Evolutionary conservation across 2,329 filamentous ascomycete genomes (phyloP).

Genomic region (Apiospora aurea): DNA sequence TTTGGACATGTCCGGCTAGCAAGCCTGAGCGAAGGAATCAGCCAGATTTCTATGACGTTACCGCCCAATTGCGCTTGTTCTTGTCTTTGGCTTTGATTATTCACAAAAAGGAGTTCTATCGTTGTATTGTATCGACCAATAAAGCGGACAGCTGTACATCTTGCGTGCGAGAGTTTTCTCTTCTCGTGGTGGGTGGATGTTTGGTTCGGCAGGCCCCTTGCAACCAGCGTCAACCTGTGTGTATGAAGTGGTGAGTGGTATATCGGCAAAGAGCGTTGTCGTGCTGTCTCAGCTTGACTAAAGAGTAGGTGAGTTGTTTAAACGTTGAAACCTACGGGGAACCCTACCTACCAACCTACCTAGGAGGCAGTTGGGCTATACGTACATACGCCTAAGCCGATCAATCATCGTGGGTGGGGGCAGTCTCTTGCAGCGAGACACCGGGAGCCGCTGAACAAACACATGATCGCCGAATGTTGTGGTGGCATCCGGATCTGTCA

Average conservation of each 20-base stretch:
- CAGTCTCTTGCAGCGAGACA: neutral
- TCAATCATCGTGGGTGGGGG: neutral
- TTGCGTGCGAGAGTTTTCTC: neutral
- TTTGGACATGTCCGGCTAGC: slow-evolving; percentile 22
- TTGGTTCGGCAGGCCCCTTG: neutral
- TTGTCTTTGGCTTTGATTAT: slow-evolving; percentile 24
- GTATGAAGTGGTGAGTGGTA: neutral
- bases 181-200: neutral
- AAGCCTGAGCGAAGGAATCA: slow-evolving; percentile 23
- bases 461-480: neutral
- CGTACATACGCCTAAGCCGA: neutral
- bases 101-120: slow-evolving; percentile 20
- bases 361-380: neutral
- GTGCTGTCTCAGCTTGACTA: neutral
- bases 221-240: neutral
- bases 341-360: neutral
- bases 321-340: neutral
- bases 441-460: slow-evolving; percentile 16
- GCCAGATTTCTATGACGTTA: slow-evolving; percentile 21
- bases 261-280: neutral
- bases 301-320: neutral
- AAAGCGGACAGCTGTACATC: slow-evolving; percentile 13
- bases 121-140: slow-evolving; percentile 19
- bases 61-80: slow-evolving; percentile 16
- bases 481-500: neutral